Conservation (phyloP, 2,329 filamentous ascomycete genomes). For the Ramichloridium luteum region DNA sequence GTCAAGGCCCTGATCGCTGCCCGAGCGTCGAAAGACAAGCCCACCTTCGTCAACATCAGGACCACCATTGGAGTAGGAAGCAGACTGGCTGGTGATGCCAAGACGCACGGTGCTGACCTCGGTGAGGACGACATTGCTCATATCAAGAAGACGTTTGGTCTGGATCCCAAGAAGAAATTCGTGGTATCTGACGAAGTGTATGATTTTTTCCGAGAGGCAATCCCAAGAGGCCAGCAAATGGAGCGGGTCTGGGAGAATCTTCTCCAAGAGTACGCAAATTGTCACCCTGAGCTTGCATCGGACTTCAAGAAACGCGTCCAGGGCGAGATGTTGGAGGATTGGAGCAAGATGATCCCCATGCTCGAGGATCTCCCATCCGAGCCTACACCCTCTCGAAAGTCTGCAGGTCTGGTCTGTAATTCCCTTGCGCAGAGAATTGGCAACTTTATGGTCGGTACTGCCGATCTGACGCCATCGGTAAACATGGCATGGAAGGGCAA, state of each 20-base stretch:
- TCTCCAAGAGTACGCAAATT: slow-evolving; percentile 31
- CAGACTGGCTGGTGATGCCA: slow-evolving; percentile 38
- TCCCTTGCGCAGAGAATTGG: slow-evolving; percentile 22
- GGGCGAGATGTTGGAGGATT: slow-evolving; percentile 37
- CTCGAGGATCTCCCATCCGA: slow-evolving; percentile 34
- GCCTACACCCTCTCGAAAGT: slow-evolving; percentile 40
- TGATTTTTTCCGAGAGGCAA: slow-evolving; percentile 41
- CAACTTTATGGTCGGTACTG: slow-evolving; percentile 27
- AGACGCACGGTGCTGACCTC: slow-evolving; percentile 47
- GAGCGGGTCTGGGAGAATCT: slow-evolving; percentile 39
- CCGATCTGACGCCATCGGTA: slow-evolving; percentile 27
- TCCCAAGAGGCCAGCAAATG: slow-evolving; percentile 33
- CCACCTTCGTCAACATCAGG: slow-evolving; percentile 45
- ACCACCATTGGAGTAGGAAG: slow-evolving; percentile 46
- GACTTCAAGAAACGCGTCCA: slow-evolving; percentile 38
- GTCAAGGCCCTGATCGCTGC: slow-evolving; percentile 34
- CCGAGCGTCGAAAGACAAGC: slow-evolving; percentile 29
- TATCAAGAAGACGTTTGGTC: slow-evolving; percentile 41
- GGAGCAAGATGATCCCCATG: slow-evolving; percentile 38
- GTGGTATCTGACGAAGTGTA: slow-evolving; percentile 33
- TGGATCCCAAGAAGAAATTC: slow-evolving; percentile 34
- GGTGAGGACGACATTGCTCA: slow-evolving; percentile 41
- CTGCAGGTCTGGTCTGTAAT: slow-evolving; percentile 33
- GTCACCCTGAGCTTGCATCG: slow-evolving; percentile 38
- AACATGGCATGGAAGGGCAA: slow-evolving; percentile 33